Evolutionary conservation across 2,329 filamentous ascomycete genomes (phyloP), one percentile per base, ranked within the genome.

Genomic region (Amphichorda felina): DNA sequence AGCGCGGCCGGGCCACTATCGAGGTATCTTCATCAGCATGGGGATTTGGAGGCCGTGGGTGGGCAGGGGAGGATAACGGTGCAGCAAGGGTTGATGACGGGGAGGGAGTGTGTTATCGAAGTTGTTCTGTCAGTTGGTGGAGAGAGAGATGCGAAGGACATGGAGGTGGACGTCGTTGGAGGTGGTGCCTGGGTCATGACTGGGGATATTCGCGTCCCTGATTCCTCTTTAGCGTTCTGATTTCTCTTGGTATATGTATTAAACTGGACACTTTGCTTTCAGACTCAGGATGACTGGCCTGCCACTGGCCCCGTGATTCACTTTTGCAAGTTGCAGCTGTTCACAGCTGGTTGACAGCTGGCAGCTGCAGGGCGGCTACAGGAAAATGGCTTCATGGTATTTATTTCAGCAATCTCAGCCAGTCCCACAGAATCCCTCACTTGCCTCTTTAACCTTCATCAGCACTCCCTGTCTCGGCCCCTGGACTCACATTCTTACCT

Each of bases 1-100:
- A 46, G 45, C 30, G 45, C 45, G 8, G 45, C 45, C 0, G 45
- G 45, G 0, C 45, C 44, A 8, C 32, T 46, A 9, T 36, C 43
- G 1, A 40, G 26, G 8, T 43, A 45, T 18, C n/a, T 47, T 3
- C 28, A 40, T 5, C n/a, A 39, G 4, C 35, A 40, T 14, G 30
- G 40, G 1, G 25, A 34, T 10, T 15, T 41, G 8, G 17, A 30
- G 14, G 14, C 15, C 14, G 9, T 10, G 28, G 28, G 14, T 5
- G 28, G 34, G 17, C 17, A 15, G 22, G 21, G 28, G 28, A 18
- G 17, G 17, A 30, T 30, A 10, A 30, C 11, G 14, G 28, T 30
- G 5, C 10, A 9, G 9, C 28, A 30, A 15, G 28, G 28, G 28
- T 18, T 30, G 28, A 30, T 10, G 28, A 18, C 17, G 8, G 28